phyloP scores from a whole-genome alignment of 306 rosid species.

The Vigna nakashimae region DNA sequence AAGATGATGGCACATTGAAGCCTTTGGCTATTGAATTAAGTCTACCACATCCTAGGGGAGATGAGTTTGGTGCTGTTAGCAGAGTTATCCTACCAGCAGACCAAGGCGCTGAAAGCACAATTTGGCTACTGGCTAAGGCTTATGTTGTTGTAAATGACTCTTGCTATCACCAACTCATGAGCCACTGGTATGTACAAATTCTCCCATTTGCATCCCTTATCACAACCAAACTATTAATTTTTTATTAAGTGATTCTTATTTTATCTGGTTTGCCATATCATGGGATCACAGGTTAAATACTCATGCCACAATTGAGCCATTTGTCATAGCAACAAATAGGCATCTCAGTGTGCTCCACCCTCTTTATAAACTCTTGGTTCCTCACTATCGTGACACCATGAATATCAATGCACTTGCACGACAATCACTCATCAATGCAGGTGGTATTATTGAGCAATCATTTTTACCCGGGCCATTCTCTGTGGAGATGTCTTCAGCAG shows the following conservation, averaged over 20 bases:
- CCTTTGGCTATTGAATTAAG: constrained; percentile 72
- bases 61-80: constrained; percentile 52
- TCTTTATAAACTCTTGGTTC: constrained; percentile 36
- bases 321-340: constrained; percentile 46
- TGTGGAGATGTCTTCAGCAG: constrained; percentile 42
- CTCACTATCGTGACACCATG: constrained; percentile 53
- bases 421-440: constrained; percentile 32
- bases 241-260: neutral
- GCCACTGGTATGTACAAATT: constrained; percentile 59
- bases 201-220: neutral
- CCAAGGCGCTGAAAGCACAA: constrained; percentile 53
- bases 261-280: neutral
- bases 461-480: constrained; percentile 36
- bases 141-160: constrained; percentile 69
- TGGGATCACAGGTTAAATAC: constrained; percentile 59
- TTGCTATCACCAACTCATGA: constrained; percentile 64
- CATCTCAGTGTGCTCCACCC: constrained; percentile 46
- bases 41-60: constrained; percentile 65
- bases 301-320: constrained; percentile 72
- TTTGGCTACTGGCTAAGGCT: constrained; percentile 76
- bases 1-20: constrained; percentile 67
- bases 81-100: constrained; percentile 58
- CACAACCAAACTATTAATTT: neutral
- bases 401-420: constrained; percentile 48
- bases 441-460: constrained; percentile 40